These are phyloP conservation scores for Sporothrix phasma DNA, from an alignment of 2,329 filamentous ascomycete species.

Conservation along the genomic window DNA sequence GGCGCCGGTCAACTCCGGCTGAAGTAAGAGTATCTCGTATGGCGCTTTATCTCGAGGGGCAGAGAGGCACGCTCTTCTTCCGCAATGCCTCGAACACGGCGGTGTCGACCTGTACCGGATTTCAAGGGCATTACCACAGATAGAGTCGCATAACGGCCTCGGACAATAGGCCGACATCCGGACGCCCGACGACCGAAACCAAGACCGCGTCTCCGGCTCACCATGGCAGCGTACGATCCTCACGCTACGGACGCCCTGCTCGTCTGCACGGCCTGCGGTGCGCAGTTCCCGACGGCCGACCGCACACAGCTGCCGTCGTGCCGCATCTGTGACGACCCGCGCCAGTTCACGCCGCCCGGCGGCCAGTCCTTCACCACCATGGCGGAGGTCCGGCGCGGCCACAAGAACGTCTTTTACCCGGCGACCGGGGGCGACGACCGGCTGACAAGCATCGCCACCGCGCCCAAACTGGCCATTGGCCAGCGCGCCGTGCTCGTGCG, in stretches of 20 bases:
- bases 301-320: constrained; percentile 43
- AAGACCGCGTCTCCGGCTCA: no score
- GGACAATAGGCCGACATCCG: no score
- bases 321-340: constrained; percentile 63
- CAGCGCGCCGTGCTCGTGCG: constrained; percentile 61
- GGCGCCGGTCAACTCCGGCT: not conserved
- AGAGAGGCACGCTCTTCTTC: not conserved
- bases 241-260: constrained; percentile 27
- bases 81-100: not conserved
- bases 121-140: not conserved
- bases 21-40: not conserved
- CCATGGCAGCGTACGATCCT: constrained; percentile 13
- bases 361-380: constrained; percentile 61
- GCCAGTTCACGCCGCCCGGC: constrained; percentile 55
- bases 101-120: not conserved
- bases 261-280: constrained; percentile 60
- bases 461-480: constrained; percentile 60
- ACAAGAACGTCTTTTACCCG: constrained; percentile 45
- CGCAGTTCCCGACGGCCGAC: constrained; percentile 51
- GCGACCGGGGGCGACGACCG: constrained; percentile 32
- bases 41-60: no score
- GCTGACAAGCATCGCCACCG: constrained; percentile 38
- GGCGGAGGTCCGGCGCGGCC: constrained; percentile 30
- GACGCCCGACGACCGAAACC: not conserved
- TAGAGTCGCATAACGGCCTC: no score